Evolutionary conservation across 148 eudicot genomes (phyloP), one percentile per base, ranked within the genome.

Genomic region (Beta vulgaris): DNA sequence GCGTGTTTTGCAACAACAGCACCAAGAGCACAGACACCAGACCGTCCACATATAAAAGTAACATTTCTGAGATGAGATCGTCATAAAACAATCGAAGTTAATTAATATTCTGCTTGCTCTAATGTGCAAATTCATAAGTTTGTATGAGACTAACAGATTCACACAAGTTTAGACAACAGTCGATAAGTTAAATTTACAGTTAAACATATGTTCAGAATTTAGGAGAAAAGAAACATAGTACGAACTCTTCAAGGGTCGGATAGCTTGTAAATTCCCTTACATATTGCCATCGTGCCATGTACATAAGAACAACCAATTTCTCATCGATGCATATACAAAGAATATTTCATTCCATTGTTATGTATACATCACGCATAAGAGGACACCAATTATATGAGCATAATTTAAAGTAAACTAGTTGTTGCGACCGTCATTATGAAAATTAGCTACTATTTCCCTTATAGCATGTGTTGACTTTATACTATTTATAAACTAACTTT

Each of bases 1-100:
- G 75, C 74, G 75, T 88, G 86, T 73, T 87, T 84, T 65, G 97
- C 96, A 60, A 87, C 89, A 44, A 89, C 97, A 70, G 98, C 97
- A 85, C 98, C 97, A 42, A 94, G 88, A 67, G 97, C 91, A 81
- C 70, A 94, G 19, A 90, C 88, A 42, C 98, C 97, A 79, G 93
- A 89, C 55, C 83, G 86, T 55, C 98, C 98, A 54, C 98, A 91
- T 44, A 91, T 82, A 77, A 94, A 91, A 7, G 97, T 90, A 77
- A 86, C 93, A 60, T 84, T 85, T 83, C 97, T 91, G 85, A 76
- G 44, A 81, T 64, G 40, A 54, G n/a, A 68, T 37, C 44, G 36
- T 62, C 63, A 72, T 18, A 69, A 66, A 26, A 35, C 8, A 65
- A 46, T 46, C 11, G 12, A n/a, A 60, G 26, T 74, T 49, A 74